These are phyloP conservation scores for Hypoxylon cercidicola DNA, from an alignment of 495 filamentous ascomycete genomes.

Conservation along the genomic window DNA sequence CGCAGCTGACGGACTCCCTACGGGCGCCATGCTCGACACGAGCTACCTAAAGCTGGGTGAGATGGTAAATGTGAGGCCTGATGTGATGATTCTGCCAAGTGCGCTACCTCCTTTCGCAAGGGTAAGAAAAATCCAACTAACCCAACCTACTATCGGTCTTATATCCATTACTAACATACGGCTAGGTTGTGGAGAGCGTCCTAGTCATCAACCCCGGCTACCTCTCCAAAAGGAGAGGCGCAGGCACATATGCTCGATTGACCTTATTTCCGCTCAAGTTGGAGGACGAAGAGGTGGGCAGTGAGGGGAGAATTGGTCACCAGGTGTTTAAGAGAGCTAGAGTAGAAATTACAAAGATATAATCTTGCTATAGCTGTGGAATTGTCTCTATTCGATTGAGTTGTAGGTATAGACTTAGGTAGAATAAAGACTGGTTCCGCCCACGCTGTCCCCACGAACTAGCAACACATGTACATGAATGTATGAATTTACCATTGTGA, in stretches of 20 bases:
- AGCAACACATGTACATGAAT: slow-evolving; percentile 3
- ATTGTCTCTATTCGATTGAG: slow-evolving; percentile 4
- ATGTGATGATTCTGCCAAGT: slow-evolving; percentile 87
- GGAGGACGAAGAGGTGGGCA: slow-evolving; percentile 65
- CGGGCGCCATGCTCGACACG: slow-evolving; percentile 79
- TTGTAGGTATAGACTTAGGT: background rate
- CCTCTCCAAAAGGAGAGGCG: slow-evolving; percentile 80
- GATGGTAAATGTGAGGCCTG: slow-evolving; percentile 84
- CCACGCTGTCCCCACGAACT: slow-evolving; percentile 6
- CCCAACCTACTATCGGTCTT: background rate
- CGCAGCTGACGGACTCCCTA: slow-evolving; percentile 65
- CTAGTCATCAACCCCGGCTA: slow-evolving; percentile 88
- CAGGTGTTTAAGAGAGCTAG: slow-evolving; percentile 83
- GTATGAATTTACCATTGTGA: background rate
- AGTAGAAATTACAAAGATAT: slow-evolving; percentile 86
- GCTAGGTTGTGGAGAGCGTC: slow-evolving; percentile 83
- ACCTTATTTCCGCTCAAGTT: slow-evolving; percentile 71
- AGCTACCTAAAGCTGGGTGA: slow-evolving; percentile 91
- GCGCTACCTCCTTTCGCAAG: slow-evolving; percentile 85
- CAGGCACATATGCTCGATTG: slow-evolving; percentile 85
- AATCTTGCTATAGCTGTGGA: slow-evolving; percentile 11
- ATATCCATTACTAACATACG: slow-evolving; percentile 26
- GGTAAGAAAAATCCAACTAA: slow-evolving; percentile 59
- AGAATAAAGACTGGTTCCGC: background rate
- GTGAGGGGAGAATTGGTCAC: slow-evolving; percentile 70